Evolutionary conservation across 176 grass and related monocot genomes (phyloP).

Genomic region (Puccinellia tenuiflora): DNA sequence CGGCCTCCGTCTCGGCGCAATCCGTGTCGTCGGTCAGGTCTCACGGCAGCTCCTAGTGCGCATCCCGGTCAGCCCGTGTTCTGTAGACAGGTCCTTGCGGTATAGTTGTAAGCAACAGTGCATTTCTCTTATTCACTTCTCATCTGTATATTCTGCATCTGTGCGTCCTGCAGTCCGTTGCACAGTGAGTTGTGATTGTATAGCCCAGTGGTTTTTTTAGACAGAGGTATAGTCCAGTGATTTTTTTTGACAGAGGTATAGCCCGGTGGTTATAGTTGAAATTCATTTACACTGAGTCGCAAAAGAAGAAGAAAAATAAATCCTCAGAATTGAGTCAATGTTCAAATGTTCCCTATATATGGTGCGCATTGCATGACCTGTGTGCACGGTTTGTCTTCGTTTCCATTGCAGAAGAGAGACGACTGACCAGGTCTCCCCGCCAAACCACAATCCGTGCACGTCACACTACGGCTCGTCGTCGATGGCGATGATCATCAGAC

Average conservation of each 20-base stretch:
- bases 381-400: neutral
- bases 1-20: conserved; percentile 78
- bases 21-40: conserved; percentile 78
- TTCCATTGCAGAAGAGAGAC: neutral
- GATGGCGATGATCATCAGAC: neutral
- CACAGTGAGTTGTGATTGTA: neutral
- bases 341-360: neutral
- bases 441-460: neutral
- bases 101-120: neutral
- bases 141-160: neutral
- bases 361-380: neutral
- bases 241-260: no score
- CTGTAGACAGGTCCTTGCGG: conserved; percentile 33
- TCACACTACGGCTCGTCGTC: neutral
- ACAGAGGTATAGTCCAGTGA: no score
- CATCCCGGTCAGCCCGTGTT: conserved; percentile 6
- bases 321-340: neutral
- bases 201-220: neutral
- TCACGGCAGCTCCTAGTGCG: conserved; percentile 45
- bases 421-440: neutral
- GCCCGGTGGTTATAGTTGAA: neutral
- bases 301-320: neutral
- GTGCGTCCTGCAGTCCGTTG: no score
- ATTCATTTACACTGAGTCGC: neutral
- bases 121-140: neutral